phyloP scores from a whole-genome alignment of 495 filamentous ascomycete species.

The Parachaetomium inaequale region DNA sequence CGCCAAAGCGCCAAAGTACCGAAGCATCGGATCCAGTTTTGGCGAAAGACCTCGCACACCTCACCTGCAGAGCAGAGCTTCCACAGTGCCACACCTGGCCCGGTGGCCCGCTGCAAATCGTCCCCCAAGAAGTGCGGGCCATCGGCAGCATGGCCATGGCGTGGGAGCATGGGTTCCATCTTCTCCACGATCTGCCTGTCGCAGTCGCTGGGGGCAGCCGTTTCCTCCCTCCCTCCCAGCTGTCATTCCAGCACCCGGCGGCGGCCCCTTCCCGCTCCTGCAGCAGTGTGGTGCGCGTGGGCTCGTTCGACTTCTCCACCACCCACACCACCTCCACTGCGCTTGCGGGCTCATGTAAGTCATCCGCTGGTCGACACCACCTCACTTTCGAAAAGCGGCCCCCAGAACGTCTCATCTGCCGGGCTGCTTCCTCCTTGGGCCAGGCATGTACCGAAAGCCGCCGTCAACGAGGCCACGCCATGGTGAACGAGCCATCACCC shows the following conservation, averaged over 20 bases:
- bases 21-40: too few relatives aligned
- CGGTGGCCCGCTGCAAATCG: constrained; percentile 7
- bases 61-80: constrained; percentile 10
- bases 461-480: background rate
- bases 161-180: constrained; percentile 9
- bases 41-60: background rate
- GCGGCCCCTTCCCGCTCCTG: constrained; percentile 36
- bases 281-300: constrained; percentile 10
- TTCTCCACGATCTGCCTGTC: constrained; percentile 26
- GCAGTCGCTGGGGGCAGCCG: background rate
- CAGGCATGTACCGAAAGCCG: background rate
- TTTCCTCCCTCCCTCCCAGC: constrained; percentile 17
- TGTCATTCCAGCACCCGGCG: constrained; percentile 23
- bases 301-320: constrained; percentile 13
- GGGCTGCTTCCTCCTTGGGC: constrained; percentile 3
- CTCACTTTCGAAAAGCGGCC: constrained; percentile 14
- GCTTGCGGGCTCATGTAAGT: constrained; percentile 25
- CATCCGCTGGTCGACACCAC: constrained; percentile 32
- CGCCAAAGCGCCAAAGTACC: too few relatives aligned
- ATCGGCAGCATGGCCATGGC: background rate
- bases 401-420: constrained; percentile 5
- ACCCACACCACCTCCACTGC: constrained; percentile 9
- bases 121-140: background rate
- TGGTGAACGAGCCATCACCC: background rate
- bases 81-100: constrained; percentile 9